phyloP scores from a whole-genome alignment of 2,329 filamentous ascomycete species.

The Colletotrichum somersetense region DNA sequence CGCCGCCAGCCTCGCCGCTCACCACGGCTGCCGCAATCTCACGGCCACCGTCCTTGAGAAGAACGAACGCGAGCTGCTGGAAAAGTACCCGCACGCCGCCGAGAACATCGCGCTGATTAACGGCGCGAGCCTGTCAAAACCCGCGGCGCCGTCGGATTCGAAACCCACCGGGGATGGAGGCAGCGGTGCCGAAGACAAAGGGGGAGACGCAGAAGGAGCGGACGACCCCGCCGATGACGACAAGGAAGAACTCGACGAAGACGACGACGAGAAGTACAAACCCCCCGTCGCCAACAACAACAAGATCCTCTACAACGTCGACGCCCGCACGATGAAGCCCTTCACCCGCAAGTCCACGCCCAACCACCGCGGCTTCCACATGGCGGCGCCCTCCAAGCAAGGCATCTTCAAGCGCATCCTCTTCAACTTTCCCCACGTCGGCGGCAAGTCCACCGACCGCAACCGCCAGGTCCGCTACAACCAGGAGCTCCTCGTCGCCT shows the following conservation, averaged over 20 bases:
- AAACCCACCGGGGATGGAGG: constrained; percentile 26
- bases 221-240: constrained; percentile 37
- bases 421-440: constrained; percentile 98
- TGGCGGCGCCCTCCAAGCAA: constrained; percentile 42
- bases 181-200: constrained; percentile 23
- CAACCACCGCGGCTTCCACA: constrained; percentile 45
- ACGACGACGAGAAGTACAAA: constrained; percentile 40
- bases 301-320: constrained; percentile 71
- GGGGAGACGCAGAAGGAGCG: constrained; percentile 29
- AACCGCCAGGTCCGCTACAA: constrained; percentile 95
- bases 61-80: constrained; percentile 65
- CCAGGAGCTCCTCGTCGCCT: constrained; percentile 80
- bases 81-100: constrained; percentile 80
- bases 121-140: constrained; percentile 12
- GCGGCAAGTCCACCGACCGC: constrained; percentile 90
- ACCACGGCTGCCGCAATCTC: constrained; percentile 75
- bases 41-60: constrained; percentile 78
- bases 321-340: constrained; percentile 74
- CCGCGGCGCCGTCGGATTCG: neutral
- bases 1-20: constrained; percentile 72
- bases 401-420: constrained; percentile 79
- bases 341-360: constrained; percentile 49
- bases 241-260: constrained; percentile 35
- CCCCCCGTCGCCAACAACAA: constrained; percentile 48
- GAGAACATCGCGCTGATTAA: constrained; percentile 68